A percentile compares a stretch with the other conserved stretches of the same genome.
Evolutionary conservation across 495 filamentous ascomycete genomes (phyloP).

Genomic region (Clavariopsis aquatica): DNA sequence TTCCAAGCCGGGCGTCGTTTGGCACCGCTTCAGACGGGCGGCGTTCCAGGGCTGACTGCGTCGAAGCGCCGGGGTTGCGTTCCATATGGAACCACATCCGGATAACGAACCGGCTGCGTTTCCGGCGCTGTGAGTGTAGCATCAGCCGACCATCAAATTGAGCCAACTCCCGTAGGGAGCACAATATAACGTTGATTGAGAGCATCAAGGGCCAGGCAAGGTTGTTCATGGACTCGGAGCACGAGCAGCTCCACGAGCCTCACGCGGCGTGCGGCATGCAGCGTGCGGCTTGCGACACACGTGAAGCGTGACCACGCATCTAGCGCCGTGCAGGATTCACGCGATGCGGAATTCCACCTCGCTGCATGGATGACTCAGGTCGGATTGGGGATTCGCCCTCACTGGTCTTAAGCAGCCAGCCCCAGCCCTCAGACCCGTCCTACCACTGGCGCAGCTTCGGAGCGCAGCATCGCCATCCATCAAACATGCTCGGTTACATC

Average conservation of each 20-base stretch:
- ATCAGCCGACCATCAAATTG: too few species aligned
- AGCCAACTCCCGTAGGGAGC: too few species aligned
- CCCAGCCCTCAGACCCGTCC: not conserved
- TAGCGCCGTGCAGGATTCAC: not conserved
- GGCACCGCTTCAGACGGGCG: not conserved
- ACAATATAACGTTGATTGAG: not conserved
- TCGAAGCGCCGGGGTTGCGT: not conserved
- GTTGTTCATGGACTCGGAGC: not conserved
- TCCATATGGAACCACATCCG: not conserved
- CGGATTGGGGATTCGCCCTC: not conserved
- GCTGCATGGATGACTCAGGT: not conserved
- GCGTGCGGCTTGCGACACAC: not conserved
- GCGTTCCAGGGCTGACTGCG: not conserved
- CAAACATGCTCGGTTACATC: slow-evolving; percentile 31
- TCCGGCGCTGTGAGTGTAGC: too few species aligned
- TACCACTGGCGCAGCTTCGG: not conserved
- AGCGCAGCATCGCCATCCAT: not conserved
- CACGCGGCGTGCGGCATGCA: too few species aligned
- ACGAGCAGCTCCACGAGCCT: too few species aligned
- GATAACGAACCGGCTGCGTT: not conserved
- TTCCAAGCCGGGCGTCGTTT: not conserved
- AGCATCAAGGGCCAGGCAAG: not conserved
- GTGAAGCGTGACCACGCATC: not conserved
- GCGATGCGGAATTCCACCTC: not conserved
- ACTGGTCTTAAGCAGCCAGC: not conserved